Conservation (phyloP, 1,139 yeast genomes). For the Kurtzmaniella quercitrusa region DNA sequence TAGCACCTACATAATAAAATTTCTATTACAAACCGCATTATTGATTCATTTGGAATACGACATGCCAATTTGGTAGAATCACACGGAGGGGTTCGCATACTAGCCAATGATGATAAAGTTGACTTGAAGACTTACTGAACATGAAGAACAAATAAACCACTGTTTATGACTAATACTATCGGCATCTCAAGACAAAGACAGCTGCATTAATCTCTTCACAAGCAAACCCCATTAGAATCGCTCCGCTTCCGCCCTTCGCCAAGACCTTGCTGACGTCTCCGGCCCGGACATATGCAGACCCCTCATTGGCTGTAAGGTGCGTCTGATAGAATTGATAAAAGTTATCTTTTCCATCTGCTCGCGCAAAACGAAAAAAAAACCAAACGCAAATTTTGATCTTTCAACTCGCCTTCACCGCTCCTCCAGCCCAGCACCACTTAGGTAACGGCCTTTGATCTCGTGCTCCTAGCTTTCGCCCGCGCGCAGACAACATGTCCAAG, state of each 20-base stretch:
- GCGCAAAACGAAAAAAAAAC: not conserved
- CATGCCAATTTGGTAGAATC: no score
- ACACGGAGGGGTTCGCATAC: no score
- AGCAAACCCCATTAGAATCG: not conserved
- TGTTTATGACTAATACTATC: no score
- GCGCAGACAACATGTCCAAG: slow-evolving; percentile 15
- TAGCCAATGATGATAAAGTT: no score
- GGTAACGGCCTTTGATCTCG: not conserved
- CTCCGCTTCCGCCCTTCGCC: not conserved
- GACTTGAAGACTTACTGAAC: no score
- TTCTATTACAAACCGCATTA: no score
- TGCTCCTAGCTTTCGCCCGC: not conserved
- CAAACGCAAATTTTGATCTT: not conserved
- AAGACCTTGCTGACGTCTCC: not conserved
- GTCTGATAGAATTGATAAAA: slow-evolving; percentile 8
- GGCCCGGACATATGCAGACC: not conserved
- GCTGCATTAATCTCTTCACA: no score
- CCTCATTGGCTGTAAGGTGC: slow-evolving; percentile 7
- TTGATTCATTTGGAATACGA: no score
- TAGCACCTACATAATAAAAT: no score
- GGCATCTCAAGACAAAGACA: no score
- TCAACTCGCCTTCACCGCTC: not conserved
- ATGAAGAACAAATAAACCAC: no score
- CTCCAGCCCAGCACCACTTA: not conserved
- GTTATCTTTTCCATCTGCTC: slow-evolving; percentile 23